These are phyloP conservation scores for Irpex rosettiformis DNA, from an alignment of 1,284 basidiomycete species.

Conservation along the genomic window DNA sequence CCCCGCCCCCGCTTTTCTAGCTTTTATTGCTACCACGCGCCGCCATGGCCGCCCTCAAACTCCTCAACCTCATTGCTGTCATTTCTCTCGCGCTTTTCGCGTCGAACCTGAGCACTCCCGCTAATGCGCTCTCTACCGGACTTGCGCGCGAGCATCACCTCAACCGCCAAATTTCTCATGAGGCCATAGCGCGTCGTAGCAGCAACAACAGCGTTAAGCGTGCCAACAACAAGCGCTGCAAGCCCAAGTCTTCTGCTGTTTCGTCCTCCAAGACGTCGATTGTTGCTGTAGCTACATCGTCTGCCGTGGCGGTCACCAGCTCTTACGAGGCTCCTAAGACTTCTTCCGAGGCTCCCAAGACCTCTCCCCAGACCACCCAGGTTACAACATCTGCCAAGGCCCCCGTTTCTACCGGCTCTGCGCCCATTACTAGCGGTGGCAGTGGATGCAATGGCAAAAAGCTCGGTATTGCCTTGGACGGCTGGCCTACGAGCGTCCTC, in stretches of 20 bases:
- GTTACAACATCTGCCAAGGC: constrained; percentile 1
- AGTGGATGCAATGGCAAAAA: constrained; percentile 12
- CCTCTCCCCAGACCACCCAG: constrained; percentile 4
- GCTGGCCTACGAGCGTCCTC: constrained; percentile 20
- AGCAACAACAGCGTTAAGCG: constrained; percentile 22
- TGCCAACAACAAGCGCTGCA: constrained; percentile 45
- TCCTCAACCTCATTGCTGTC: constrained; percentile 56
- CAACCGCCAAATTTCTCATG: constrained; percentile 30
- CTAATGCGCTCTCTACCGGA: constrained; percentile 45
- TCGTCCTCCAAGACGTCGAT: background rate
- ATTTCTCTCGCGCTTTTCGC: constrained; percentile 56
- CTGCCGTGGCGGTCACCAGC: background rate
- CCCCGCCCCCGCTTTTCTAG: background rate
- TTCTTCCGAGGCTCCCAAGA: background rate
- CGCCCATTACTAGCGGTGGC: constrained; percentile 11
- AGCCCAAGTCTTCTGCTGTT: constrained; percentile 36
- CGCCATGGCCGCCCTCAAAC: constrained; percentile 48
- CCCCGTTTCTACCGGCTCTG: constrained; percentile 4
- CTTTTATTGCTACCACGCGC: constrained; percentile 3
- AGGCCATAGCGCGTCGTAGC: constrained; percentile 42
- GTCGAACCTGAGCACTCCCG: constrained; percentile 43
- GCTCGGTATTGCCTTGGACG: constrained; percentile 10
- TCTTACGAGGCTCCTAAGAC: constrained; percentile 1
- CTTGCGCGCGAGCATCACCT: constrained; percentile 29
- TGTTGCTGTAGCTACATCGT: background rate